Evolutionary conservation across 2,329 filamentous ascomycete species (phyloP).

Genomic region (Beauveria sp.): DNA sequence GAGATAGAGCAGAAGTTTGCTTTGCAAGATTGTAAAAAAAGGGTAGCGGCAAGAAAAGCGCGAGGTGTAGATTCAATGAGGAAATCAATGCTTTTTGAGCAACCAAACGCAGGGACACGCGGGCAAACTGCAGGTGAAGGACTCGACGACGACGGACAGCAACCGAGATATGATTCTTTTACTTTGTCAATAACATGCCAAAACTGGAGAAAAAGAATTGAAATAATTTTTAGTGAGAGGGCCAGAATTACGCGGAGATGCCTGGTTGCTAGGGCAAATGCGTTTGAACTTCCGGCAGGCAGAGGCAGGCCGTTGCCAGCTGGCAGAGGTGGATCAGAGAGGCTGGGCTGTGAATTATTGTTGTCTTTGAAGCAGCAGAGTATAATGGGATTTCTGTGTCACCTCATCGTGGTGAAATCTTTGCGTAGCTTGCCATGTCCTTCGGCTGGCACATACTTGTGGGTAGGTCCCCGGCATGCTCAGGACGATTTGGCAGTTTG

Average conservation of each 20-base stretch:
- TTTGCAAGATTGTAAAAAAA: neutral
- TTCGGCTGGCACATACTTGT: neutral
- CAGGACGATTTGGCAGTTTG: neutral
- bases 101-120: neutral
- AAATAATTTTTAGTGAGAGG: neutral
- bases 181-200: neutral
- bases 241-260: neutral
- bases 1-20: neutral
- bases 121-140: neutral
- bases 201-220: neutral
- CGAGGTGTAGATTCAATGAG: neutral
- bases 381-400: no score
- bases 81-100: neutral
- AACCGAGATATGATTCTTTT: neutral
- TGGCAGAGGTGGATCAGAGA: slow-evolving; percentile 1
- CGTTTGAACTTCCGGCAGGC: neutral
- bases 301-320: slow-evolving; percentile 4
- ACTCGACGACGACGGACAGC: neutral
- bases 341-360: neutral
- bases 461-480: neutral
- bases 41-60: neutral
- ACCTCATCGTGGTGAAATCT: neutral
- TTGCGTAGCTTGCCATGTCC: neutral
- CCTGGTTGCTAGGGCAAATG: neutral
- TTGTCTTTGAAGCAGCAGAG: neutral